Evolutionary conservation across 495 filamentous ascomycete genomes (phyloP).

Genomic region (Cryomyces antarcticus): DNA sequence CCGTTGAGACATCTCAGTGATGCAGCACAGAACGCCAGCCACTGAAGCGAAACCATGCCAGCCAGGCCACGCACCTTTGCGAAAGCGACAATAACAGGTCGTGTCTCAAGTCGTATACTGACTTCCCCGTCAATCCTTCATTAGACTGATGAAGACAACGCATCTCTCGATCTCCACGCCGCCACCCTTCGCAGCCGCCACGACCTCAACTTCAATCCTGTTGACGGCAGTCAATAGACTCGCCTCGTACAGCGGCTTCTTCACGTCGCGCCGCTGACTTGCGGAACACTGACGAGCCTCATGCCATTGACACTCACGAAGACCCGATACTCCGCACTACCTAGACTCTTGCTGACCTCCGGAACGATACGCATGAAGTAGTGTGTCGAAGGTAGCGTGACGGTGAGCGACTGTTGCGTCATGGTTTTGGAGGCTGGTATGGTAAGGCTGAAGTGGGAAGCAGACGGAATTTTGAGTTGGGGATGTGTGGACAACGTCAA

Average conservation of each 20-base stretch:
- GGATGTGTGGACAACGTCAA: constrained; percentile 42
- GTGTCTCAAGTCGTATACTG: too few species aligned
- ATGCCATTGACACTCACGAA: constrained; percentile 33
- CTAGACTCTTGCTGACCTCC: constrained; percentile 22
- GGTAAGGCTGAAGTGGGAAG: constrained; percentile 26
- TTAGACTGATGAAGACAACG: too few species aligned
- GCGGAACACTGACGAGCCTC: constrained; percentile 8
- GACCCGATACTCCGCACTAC: constrained; percentile 21
- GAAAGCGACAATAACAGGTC: too few species aligned
- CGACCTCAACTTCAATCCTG: constrained; percentile 20
- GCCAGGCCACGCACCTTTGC: too few species aligned
- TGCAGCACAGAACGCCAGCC: too few species aligned
- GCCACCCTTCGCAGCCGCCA: constrained; percentile 11
- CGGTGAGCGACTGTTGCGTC: constrained; percentile 45
- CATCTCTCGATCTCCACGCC: not conserved
- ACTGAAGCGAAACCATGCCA: too few species aligned
- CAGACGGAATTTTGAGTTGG: constrained; percentile 25
- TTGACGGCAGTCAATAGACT: constrained; percentile 15
- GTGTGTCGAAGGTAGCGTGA: constrained; percentile 41
- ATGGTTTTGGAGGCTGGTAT: constrained; percentile 38
- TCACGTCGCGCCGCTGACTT: constrained; percentile 3
- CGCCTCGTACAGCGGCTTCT: constrained; percentile 18
- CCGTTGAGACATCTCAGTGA: too few species aligned
- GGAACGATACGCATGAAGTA: constrained; percentile 45
- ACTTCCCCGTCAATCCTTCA: too few species aligned